These are phyloP conservation scores for Cladophialophora bantiana DNA, from an alignment of 2,329 filamentous ascomycete species.

Conservation along the genomic window DNA sequence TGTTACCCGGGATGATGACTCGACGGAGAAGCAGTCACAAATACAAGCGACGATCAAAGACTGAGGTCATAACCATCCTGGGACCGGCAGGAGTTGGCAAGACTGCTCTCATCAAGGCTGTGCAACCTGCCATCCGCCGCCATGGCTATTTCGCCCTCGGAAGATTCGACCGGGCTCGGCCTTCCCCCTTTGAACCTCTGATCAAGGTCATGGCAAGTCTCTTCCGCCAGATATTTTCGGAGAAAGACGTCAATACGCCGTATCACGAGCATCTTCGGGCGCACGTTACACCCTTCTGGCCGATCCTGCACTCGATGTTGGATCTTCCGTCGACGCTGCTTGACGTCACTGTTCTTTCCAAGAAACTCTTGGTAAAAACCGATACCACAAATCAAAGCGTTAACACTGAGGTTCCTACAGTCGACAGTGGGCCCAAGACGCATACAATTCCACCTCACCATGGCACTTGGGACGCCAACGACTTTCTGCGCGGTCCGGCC, in stretches of 20 bases:
- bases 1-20: constrained; percentile 45
- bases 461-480: constrained; percentile 37
- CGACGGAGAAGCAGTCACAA: constrained; percentile 57
- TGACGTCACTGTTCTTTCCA: constrained; percentile 47
- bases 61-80: constrained; percentile 65
- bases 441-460: constrained; percentile 9
- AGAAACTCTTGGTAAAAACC: constrained; percentile 41
- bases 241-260: constrained; percentile 66
- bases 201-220: constrained; percentile 66
- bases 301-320: constrained; percentile 62
- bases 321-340: constrained; percentile 71
- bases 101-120: constrained; percentile 64
- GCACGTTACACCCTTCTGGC: constrained; percentile 65
- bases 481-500: constrained; percentile 49
- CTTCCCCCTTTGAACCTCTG: constrained; percentile 67
- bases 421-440: constrained; percentile 25
- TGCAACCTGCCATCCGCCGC: constrained; percentile 63
- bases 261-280: constrained; percentile 66
- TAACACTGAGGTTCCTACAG: constrained; percentile 35
- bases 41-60: constrained; percentile 61
- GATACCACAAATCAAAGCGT: constrained; percentile 34
- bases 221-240: constrained; percentile 70
- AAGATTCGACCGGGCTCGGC: constrained; percentile 66
- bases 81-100: constrained; percentile 67
- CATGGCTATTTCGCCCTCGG: constrained; percentile 67